Base-by-base conservation (phyloP, 2,329 filamentous ascomycete genomes). In the Alternaria sp. region DNA sequence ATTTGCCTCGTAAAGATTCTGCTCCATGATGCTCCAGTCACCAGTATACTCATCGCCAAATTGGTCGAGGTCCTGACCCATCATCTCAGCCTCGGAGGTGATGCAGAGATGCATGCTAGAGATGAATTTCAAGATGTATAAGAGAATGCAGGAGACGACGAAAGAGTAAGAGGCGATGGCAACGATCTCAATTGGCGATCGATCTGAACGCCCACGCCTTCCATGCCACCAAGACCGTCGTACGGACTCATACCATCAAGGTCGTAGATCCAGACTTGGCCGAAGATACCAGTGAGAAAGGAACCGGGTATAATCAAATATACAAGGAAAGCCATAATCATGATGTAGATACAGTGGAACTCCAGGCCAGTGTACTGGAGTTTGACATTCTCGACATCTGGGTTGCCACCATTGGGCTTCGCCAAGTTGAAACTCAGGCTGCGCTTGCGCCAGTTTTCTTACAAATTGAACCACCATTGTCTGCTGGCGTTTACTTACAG, bases 221-320 rank as follows among this genome's bases (percentile, higher is more conserved):
- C 84, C 65, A 85, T 82, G 41, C 71, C 81, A 40, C 81, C 84
- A 9, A 83, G 79, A 23, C 65, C 55, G n/a, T 73, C 72, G 37
- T 80, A 71, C 2, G 81, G 82, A 11, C 71, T 74, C 65, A 67
- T 62, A 37, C 84, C 84, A 54, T 86, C 84, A 39, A 86, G 79
- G 14, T 76, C 72, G 10, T 79, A 79, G 54, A 83, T 78, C 77
- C 77, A 79, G 52, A 77, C 72, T 67, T 81, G 76, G 31, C 84
- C 84, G 62, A 87, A 86, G 65, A 86, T 81, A 6, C 84, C 85
- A 2, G 85, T 87, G 45, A 86, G 69, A 73, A 87, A 85, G 28
- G 83, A 82, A 8, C 85, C 85, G 0, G 87, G 87, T 56, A 89
- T 87, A 70, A 90, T 90, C 50, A 89, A 75, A 83, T 85, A 89